Evolutionary conservation across 495 filamentous ascomycete species (phyloP).

Genomic region (Penicillium macrosclerotiorum): DNA sequence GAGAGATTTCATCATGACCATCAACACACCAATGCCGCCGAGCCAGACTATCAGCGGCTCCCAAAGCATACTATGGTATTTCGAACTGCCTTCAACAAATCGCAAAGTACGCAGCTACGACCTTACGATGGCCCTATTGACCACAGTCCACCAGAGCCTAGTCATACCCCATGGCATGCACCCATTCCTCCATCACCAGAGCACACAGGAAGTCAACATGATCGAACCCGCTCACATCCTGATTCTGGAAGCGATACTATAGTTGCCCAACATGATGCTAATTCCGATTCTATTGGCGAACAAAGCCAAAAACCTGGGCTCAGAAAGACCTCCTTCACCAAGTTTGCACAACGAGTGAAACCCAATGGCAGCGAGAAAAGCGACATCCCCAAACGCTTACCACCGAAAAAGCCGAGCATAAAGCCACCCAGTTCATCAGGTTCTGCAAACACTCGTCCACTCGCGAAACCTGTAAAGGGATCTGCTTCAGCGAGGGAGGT

Average conservation of each 20-base stretch:
- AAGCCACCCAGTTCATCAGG: conserved; percentile 12
- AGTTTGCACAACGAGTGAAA: conserved; percentile 38
- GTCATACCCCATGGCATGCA: not conserved
- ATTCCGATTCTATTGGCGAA: conserved; percentile 3
- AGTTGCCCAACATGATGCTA: not conserved
- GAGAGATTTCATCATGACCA: conserved; percentile 47
- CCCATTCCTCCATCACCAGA: not conserved
- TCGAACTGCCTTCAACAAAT: conserved; percentile 43
- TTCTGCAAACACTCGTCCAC: conserved; percentile 8
- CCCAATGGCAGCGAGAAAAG: conserved; percentile 23
- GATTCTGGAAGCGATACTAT: not conserved
- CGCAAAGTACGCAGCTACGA: conserved; percentile 39
- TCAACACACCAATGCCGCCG: conserved; percentile 18
- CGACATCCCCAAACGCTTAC: conserved; percentile 23
- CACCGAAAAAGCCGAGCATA: conserved; percentile 17
- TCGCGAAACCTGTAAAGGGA: conserved; percentile 17
- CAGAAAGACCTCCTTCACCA: conserved; percentile 31
- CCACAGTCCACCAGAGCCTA: conserved; percentile 1
- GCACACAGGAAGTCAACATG: not conserved
- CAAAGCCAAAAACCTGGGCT: conserved; percentile 17
- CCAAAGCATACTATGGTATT: conserved; percentile 47
- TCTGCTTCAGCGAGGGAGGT: conserved; percentile 22
- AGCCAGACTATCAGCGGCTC: conserved; percentile 14
- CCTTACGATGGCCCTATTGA: conserved; percentile 10
- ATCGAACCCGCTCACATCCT: conserved; percentile 1